Evolutionary conservation across 441 rosid species (phyloP).

Genomic region (Euphorbia schlechtendalii): DNA sequence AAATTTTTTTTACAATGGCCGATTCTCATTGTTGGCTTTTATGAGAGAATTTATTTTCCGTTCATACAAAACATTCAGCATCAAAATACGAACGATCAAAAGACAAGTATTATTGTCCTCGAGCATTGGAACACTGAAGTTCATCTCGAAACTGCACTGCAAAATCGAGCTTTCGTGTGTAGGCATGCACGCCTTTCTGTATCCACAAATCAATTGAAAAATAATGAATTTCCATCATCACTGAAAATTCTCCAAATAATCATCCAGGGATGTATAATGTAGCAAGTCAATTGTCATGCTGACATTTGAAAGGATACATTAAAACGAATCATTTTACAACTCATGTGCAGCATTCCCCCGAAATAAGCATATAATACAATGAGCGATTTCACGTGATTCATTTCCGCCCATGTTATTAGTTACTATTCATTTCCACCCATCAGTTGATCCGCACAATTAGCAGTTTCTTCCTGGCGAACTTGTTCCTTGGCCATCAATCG

Average conservation of each 20-base stretch:
- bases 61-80: too few species aligned
- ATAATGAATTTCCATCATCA: neutral
- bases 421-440: neutral
- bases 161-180: too few species aligned
- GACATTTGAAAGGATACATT: constrained; percentile 11
- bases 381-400: constrained; percentile 9
- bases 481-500: constrained; percentile 34
- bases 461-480: constrained; percentile 27
- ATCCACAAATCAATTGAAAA: neutral
- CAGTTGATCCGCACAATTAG: constrained; percentile 22
- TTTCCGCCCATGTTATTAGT: constrained; percentile 17
- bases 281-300: constrained; percentile 10
- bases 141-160: too few species aligned
- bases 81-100: too few species aligned
- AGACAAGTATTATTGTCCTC: too few species aligned
- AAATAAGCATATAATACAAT: constrained; percentile 14
- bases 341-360: constrained; percentile 3
- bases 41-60: too few species aligned
- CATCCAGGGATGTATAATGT: neutral
- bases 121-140: too few species aligned
- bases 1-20: too few species aligned
- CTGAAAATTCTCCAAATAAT: neutral
- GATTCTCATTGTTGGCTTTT: too few species aligned
- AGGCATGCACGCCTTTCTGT: neutral
- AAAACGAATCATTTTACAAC: constrained; percentile 2